Evolutionary conservation across 768 basidiomycete genomes (phyloP).

Genomic region (Lenzites betulinus): DNA sequence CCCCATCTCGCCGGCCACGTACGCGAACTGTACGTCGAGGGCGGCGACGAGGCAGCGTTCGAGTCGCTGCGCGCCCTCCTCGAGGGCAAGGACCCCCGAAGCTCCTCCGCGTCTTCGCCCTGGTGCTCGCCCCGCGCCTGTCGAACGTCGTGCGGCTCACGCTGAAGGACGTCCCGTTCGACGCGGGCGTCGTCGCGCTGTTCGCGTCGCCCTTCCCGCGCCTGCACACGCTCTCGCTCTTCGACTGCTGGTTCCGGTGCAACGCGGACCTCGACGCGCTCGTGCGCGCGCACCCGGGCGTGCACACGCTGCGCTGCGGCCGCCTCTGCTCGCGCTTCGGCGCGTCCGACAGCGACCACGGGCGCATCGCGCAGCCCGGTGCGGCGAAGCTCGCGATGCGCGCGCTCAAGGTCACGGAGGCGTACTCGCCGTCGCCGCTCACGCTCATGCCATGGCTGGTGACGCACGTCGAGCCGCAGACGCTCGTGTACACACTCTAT

Average conservation of each 20-base stretch:
- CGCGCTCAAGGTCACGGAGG: constrained; percentile 17
- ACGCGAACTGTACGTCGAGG: constrained; percentile 18
- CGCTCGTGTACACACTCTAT: constrained; percentile 15
- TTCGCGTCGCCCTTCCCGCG: constrained; percentile 7
- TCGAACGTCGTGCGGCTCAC: constrained; percentile 4
- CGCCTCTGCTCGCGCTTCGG: constrained; percentile 15
- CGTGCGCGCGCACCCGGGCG: constrained; percentile 5
- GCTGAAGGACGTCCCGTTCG: constrained; percentile 12
- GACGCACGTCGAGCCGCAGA: constrained; percentile 8
- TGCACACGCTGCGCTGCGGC: constrained; percentile 15
- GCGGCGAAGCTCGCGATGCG: background rate
- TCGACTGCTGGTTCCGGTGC: constrained; percentile 20
- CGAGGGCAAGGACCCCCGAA: background rate
- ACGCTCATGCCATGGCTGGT: constrained; percentile 20
- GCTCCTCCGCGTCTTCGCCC: constrained; percentile 10
- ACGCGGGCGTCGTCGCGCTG: constrained; percentile 2
- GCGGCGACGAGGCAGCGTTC: background rate
- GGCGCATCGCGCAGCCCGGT: background rate
- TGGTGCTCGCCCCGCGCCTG: constrained; percentile 3
- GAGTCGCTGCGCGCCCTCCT: background rate
- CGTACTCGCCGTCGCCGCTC: constrained; percentile 16
- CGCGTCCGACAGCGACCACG: background rate
- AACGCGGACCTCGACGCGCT: constrained; percentile 16
- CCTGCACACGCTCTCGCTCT: constrained; percentile 11
- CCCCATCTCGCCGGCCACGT: constrained; percentile 3